Conservation (phyloP, 805 yeast species). For the Suhomyces kilbournensis region DNA sequence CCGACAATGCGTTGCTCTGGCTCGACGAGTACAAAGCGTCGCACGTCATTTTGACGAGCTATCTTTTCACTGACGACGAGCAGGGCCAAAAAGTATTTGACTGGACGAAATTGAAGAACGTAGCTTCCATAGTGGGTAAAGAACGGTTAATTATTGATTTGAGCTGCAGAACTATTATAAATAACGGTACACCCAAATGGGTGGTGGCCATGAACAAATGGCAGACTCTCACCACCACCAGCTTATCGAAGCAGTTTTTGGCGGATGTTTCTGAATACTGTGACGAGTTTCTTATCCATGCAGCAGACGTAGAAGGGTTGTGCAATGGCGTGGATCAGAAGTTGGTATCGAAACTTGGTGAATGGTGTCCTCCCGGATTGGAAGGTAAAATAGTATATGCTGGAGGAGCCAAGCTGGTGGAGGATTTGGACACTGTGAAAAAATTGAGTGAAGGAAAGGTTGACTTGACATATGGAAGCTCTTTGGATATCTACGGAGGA, state of each 20-base stretch:
- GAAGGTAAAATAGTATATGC: slow-evolving; percentile 85
- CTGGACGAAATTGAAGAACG: slow-evolving; percentile 48
- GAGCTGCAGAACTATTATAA: slow-evolving; percentile 61
- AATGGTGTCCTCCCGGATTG: slow-evolving; percentile 62
- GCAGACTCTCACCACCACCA: slow-evolving; percentile 81
- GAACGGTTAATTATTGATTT: slow-evolving; percentile 77
- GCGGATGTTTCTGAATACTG: slow-evolving; percentile 59
- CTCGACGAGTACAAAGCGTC: slow-evolving; percentile 66
- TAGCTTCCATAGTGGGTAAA: slow-evolving; percentile 60
- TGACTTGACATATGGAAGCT: slow-evolving; percentile 90
- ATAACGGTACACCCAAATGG: slow-evolving; percentile 52
- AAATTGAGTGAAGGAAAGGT: slow-evolving; percentile 74
- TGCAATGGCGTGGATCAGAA: slow-evolving; percentile 89
- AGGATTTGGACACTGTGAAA: slow-evolving; percentile 67
- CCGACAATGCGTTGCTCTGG: slow-evolving; percentile 75
- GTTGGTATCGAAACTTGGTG: slow-evolving; percentile 65
- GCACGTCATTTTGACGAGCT: slow-evolving; percentile 89
- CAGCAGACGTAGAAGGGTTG: slow-evolving; percentile 97
- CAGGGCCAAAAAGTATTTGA: slow-evolving; percentile 29
- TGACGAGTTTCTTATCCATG: slow-evolving; percentile 87
- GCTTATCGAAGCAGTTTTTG: slow-evolving; percentile 54
- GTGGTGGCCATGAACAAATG: slow-evolving; percentile 97
- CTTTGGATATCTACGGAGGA: slow-evolving; percentile 95
- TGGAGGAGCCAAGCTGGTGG: slow-evolving; percentile 84
- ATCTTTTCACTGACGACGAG: slow-evolving; percentile 68